phyloP scores from a whole-genome alignment of 2,329 filamentous ascomycete species.

The Teratosphaeria epicoccoides region DNA sequence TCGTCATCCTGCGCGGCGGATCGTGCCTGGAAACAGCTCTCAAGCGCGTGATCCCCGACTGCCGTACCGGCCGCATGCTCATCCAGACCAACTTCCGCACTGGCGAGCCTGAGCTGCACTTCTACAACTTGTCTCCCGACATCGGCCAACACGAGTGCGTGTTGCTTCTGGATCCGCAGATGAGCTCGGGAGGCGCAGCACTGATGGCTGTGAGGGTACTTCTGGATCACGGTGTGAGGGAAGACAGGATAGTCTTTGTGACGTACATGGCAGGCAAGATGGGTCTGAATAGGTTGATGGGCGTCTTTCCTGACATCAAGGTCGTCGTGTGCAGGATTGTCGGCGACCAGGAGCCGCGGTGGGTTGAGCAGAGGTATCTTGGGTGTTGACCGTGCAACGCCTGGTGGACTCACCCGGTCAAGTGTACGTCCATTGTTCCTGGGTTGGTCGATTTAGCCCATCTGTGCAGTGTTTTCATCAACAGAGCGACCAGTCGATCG shows the following conservation, averaged over 20 bases:
- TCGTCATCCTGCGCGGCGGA: slow-evolving; percentile 80
- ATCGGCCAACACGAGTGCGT: slow-evolving; percentile 69
- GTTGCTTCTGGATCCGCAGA: slow-evolving; percentile 81
- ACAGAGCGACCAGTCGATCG: too few relatives aligned
- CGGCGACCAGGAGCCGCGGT: slow-evolving; percentile 71
- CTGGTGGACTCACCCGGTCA: too few relatives aligned
- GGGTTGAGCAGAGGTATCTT: slow-evolving; percentile 84
- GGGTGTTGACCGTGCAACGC: too few relatives aligned
- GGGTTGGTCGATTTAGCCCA: too few relatives aligned
- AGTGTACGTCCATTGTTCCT: too few relatives aligned
- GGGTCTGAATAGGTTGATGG: slow-evolving; percentile 73
- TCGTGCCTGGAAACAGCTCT: slow-evolving; percentile 80
- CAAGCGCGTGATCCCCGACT: slow-evolving; percentile 84
- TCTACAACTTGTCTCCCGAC: slow-evolving; percentile 65
- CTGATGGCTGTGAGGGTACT: slow-evolving; percentile 96
- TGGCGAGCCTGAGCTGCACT: slow-evolving; percentile 88
- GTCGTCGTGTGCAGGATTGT: slow-evolving; percentile 78
- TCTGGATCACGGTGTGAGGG: slow-evolving; percentile 79
- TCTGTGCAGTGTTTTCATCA: too few relatives aligned
- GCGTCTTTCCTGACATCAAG: slow-evolving; percentile 77
- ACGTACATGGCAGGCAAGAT: slow-evolving; percentile 82
- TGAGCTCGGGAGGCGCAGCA: slow-evolving; percentile 75
- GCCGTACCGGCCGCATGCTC: slow-evolving; percentile 74
- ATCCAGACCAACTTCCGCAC: slow-evolving; percentile 76
- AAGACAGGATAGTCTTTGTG: slow-evolving; percentile 79